These are phyloP conservation scores for Boletus huronensis DNA, from an alignment of 768 basidiomycete species.

Conservation along the genomic window DNA sequence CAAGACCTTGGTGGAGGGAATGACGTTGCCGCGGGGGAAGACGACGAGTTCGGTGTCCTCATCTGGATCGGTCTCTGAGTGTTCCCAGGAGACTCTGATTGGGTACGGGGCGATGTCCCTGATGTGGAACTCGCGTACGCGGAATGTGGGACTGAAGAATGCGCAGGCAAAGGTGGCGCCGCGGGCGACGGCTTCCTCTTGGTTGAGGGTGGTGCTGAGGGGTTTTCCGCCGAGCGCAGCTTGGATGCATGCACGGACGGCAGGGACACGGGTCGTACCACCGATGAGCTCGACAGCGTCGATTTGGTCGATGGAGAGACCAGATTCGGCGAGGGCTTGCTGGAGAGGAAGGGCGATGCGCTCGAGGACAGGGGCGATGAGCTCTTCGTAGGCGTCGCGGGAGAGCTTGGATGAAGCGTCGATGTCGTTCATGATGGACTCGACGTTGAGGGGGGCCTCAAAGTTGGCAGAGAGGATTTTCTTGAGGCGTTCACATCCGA, in stretches of 20 bases:
- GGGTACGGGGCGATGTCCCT: conserved; percentile 85
- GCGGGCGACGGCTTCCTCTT: conserved; percentile 95
- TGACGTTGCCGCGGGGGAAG: conserved; percentile 78
- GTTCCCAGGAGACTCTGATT: conserved; percentile 87
- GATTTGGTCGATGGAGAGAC: conserved; percentile 78
- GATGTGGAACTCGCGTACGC: conserved; percentile 90
- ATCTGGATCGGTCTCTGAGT: conserved; percentile 66
- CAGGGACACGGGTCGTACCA: conserved; percentile 89
- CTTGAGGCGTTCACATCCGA: conserved; percentile 91
- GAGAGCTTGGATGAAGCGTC: conserved; percentile 85
- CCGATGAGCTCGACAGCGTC: conserved; percentile 92
- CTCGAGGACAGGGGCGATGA: conserved; percentile 73
- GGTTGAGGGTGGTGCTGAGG: conserved; percentile 93
- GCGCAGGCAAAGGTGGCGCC: conserved; percentile 97
- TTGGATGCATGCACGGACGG: conserved; percentile 85
- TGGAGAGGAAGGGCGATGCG: conserved; percentile 74
- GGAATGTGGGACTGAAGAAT: conserved; percentile 96
- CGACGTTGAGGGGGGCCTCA: conserved; percentile 87
- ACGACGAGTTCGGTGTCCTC: conserved; percentile 92
- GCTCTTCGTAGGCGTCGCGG: conserved; percentile 77
- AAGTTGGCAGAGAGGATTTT: conserved; percentile 94
- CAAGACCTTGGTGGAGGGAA: conserved; percentile 94
- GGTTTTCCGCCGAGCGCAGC: conserved; percentile 75
- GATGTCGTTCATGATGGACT: conserved; percentile 94
- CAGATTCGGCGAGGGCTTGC: conserved; percentile 76